Evolutionary conservation across 1,284 basidiomycete genomes (phyloP), one percentile per base, ranked within the genome.

Genomic region (Taiwanofungus camphoratus): DNA sequence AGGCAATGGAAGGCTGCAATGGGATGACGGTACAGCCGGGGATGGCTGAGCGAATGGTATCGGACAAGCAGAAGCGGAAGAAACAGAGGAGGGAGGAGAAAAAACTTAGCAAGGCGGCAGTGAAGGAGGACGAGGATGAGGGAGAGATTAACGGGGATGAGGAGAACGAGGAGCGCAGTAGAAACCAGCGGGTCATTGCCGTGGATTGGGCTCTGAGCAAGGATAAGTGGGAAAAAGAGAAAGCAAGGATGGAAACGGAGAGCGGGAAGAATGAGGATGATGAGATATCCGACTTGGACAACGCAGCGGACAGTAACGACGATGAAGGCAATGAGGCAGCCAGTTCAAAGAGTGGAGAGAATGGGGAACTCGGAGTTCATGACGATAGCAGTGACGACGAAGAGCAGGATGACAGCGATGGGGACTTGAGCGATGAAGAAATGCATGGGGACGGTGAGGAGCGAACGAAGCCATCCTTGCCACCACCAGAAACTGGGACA

Each of bases 191-290:
- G 38, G 70, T 80, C 13, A 88, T 97, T 19, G 92, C 93, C 4
- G 95, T 99, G 26, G 94, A 98, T 68, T 98, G 93, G 92, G 93
- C 93, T 4, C 65, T 98, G 57, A 91, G 90, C 61, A 96, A 98
- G 67, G 87, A 90, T 44, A 88, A 87, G 62, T 97, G 89, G 87
- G 77, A 92, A 60, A 81, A 87, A 57, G 85, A 82, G 63, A 82
- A 78, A 65, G 78, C 70, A 50, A 79, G 69, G 63, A 61, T 74
- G 41, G n/a, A n/a, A n/a, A n/a, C n/a, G n/a, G n/a, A n/a, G n/a
- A n/a, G n/a, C n/a, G n/a, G n/a, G n/a, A 69, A 71, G 33, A 68
- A 63, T 23, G 63, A 56, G 9, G 62, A 57, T 23, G 61, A 66
- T 33, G 68, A 56, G n/a, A 58, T 63, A 36, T 58, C 52, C 7